phyloP scores from a whole-genome alignment of 768 basidiomycete species.

The Terana coerulea region DNA sequence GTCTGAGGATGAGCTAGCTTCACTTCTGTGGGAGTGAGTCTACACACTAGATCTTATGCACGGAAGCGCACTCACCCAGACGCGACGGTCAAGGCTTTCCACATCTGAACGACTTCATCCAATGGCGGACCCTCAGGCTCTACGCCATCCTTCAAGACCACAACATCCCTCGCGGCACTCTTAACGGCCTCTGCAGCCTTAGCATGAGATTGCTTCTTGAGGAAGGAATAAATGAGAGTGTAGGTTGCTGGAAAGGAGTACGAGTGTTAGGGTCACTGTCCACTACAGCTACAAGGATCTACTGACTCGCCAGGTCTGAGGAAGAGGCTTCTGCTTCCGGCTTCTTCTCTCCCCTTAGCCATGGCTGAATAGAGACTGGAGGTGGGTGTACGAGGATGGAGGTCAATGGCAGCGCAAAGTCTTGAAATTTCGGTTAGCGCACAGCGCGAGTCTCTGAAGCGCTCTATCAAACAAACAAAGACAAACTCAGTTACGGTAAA shows the following conservation, averaged over 20 bases:
- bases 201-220: constrained; percentile 56
- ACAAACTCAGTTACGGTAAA: constrained; percentile 9
- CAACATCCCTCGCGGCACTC: constrained; percentile 63
- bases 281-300: no score
- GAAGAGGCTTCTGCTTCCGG: background rate
- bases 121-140: constrained; percentile 47
- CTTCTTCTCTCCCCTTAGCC: background rate
- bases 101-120: constrained; percentile 62
- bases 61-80: constrained; percentile 23
- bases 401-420: constrained; percentile 1
- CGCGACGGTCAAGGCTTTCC: constrained; percentile 39
- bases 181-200: constrained; percentile 74
- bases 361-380: background rate
- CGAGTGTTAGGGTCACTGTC: constrained; percentile 9
- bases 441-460: no score
- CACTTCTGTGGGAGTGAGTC: background rate
- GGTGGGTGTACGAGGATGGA: background rate
- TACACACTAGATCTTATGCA: background rate
- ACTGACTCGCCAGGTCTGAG: constrained; percentile 51
- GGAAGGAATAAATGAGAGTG: constrained; percentile 70
- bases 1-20: no score
- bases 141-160: constrained; percentile 56
- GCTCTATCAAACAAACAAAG: constrained; percentile 10
- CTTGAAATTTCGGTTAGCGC: constrained; percentile 1
- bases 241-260: constrained; percentile 79